Base-by-base conservation (phyloP, 108 stramenopile genomes). In the Nitzschia putrida region DNA sequence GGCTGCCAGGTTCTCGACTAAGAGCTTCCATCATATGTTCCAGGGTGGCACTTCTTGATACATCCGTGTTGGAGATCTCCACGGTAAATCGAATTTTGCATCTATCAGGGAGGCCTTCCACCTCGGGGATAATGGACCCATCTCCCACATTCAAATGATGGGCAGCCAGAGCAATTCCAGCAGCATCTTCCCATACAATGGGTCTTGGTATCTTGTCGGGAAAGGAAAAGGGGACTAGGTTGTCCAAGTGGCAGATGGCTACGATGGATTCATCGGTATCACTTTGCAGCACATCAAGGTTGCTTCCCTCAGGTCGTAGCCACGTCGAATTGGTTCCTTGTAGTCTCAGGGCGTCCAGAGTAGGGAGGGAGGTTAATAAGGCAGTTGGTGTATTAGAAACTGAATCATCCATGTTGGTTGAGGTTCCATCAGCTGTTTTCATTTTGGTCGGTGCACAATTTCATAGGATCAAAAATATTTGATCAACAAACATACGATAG, bases 131-230 rank as follows among this genome's bases (percentile, higher is more conserved):
- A 8, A 81, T 50, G 43, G 47, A 25, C 1, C 76, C 80, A 66
- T 58, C 52, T 18, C 55, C 65, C 2, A 68, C 25, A 40, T 85
- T 85, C 45, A 85, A 57, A 45, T 85, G 84, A 5, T 79, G 61
- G 12, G 75, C 43, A 5, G 84, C 84, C 18, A 85, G 42, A 9
- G 72, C 43, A 12, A 80, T 68, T 9, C 57, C 78, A 53, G 53
- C 79, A 56, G 57, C 74, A 52, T 64, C 53, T 72, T 76, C 79
- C 77, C 52, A 66, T 2, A 12, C 24, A 3, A 14, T 12, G n/a
- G 16, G 34, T 20, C 14, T 12, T 2, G 65, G 51, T 13, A 53
- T 38, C 16, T 66, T 37, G 26, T 66, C 51, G 0, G 51, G 51
- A 8, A 24, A 14, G 14, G 65, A 53, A 66, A 66, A 66, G 9